Base-by-base conservation (phyloP, 768 basidiomycete species). In the Pisolithus orientalis region DNA sequence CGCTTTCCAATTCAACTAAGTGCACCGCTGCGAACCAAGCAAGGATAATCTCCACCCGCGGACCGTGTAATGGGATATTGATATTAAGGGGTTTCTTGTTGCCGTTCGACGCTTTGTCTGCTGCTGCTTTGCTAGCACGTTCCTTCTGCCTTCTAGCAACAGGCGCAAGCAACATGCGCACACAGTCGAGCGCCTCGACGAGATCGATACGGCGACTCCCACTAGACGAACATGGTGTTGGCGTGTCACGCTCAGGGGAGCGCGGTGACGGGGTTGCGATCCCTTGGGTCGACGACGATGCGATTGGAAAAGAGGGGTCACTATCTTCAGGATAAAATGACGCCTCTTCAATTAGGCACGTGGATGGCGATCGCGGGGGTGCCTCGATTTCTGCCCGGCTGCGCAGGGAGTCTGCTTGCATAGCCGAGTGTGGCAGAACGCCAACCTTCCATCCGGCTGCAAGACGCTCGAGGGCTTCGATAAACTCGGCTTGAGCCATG, bases 401-500 rank as follows among this genome's bases (percentile, higher is more conserved):
- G 46, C 73, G 75, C 14, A 71, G 70, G 49, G 69, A 60, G 27
- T 65, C 60, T 3, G 57, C 39, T 16, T 49, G 62, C 67, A 66
- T 50, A 66, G 65, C 32, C 42, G 81, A 80, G 68, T 85, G 82
- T 1, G 83, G 77, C 53, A 80, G 77, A 11, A 78, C 65, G 6
- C 88, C 90, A 21, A 72, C 72, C 52, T 68, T 76, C 92, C 92
- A 94, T 0, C 88, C 85, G 8, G 76, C 69, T 0, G 87, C 84
- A 40, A 94, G 80, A 9, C 92, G 80, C 59, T 93, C 90, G 52
- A 93, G 73, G 7, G 90, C 75, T 66, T 94, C 92, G 53, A 90
- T 72, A 58, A 92, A 93, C 69, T 94, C 90, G 9, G 90, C 90
- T 62, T 94, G 92, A 0, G 86, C 83, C 85, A 93, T 90, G 11